Base-by-base conservation (phyloP, 2,329 filamentous ascomycete species). In the Colletotrichum sansevieriae region DNA sequence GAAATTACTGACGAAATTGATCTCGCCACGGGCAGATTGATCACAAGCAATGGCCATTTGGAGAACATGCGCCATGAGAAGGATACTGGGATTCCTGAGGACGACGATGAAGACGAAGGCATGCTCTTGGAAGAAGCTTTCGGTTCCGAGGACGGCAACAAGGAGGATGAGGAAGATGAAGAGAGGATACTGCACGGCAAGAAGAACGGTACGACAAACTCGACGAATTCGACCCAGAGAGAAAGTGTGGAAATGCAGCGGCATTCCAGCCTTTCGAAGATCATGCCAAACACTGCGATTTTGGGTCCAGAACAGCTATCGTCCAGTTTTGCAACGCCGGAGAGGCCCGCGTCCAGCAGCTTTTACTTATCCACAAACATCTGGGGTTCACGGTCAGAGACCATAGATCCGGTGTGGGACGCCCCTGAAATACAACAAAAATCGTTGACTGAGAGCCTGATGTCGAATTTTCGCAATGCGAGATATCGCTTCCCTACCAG, bases 11-110 rank as follows among this genome's bases (percentile, higher is more conserved):
- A 98, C 78, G 94, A 97, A 80, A 94, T 98, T 74, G 93, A 98
- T 78, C 83, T 97, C 65, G 83, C 85, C 57, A 95, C 92, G 0
- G 94, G 93, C 62, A 84, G 92, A 67, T 90, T 98, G 54, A 85
- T 97, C n/a, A 90, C 98, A 64, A 87, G 98, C 78, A 96, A 97
- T 83, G 95, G 96, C 0, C 96, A 98, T 80, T 78, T 98, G 60
- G 78, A 87, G 58, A 75, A 76, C 78, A 87, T 75, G 89, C 93
- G 85, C 75, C 82, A 76, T 78, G 87, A 79, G 84, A 91, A 76
- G 80, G 81, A 83, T 51, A 76, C 80, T 13, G 81, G 86, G 72
- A 72, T 74, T 39, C 74, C 72, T 9, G 68, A 75, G 13, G 77
- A 79, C 20, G 76, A 79, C 3, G 78, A 77, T 2, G 76, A 80